A percentile compares a stretch with the other conserved stretches of the same genome.
Evolutionary conservation across 2,329 filamentous ascomycete genomes (phyloP).

Genomic region (Trichoderma afroharzianum): DNA sequence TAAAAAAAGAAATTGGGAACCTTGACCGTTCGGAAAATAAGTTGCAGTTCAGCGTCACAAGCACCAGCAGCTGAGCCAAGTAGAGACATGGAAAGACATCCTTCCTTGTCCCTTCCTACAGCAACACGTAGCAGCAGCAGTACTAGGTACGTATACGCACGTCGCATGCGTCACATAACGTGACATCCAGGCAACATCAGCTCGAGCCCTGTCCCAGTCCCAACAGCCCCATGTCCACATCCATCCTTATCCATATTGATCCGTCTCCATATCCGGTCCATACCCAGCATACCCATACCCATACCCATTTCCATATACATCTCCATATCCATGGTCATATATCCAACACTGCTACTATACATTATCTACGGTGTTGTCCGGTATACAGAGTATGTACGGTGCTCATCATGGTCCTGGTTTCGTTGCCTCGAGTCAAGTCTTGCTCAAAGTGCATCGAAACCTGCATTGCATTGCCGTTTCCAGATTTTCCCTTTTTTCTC

Average conservation of each 20-base stretch:
- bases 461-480: neutral
- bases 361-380: no score
- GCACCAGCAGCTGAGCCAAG: neutral
- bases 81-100: neutral
- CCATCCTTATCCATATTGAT: neutral
- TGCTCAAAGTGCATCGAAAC: neutral
- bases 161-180: conserved; percentile 11
- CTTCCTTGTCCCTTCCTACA: neutral
- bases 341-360: neutral
- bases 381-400: neutral
- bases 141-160: neutral
- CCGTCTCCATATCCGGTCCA: neutral
- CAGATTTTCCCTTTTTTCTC: neutral
- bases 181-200: neutral
- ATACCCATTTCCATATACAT: neutral
- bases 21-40: neutral
- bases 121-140: neutral
- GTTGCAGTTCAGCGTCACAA: neutral
- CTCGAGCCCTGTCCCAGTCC: neutral
- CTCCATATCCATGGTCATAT: neutral
- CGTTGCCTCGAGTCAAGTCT: neutral
- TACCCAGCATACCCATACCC: no score
- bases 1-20: conserved; percentile 5
- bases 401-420: neutral
- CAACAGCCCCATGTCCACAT: neutral